Conservation (phyloP, 495 filamentous ascomycete species). For the Gamarada debralockiae region DNA sequence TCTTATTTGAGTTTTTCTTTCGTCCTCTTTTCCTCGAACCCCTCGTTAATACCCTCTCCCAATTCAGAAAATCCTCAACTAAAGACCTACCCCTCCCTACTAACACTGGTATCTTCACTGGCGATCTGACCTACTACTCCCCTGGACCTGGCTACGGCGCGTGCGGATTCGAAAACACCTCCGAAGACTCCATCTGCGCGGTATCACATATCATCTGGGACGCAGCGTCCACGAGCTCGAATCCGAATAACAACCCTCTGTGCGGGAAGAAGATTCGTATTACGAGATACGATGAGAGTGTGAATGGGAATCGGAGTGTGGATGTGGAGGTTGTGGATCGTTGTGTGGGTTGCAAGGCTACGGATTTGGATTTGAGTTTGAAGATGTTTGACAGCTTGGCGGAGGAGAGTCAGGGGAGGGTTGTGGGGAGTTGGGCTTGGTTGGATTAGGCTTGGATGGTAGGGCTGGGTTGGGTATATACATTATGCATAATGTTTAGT, state of each 20-base stretch:
- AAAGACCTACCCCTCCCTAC: slow-evolving; percentile 54
- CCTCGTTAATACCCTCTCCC: neutral
- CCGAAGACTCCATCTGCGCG: slow-evolving; percentile 56
- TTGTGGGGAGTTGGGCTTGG: slow-evolving; percentile 57
- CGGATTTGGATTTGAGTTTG: slow-evolving; percentile 65
- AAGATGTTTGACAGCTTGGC: slow-evolving; percentile 59
- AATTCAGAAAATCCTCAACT: slow-evolving; percentile 7
- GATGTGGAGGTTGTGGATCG: slow-evolving; percentile 74
- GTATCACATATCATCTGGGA: slow-evolving; percentile 68
- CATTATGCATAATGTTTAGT: too few species aligned
- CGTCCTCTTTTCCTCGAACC: neutral
- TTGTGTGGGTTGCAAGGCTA: slow-evolving; percentile 59
- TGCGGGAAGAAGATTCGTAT: slow-evolving; percentile 64
- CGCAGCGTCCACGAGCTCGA: slow-evolving; percentile 41
- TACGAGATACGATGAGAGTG: slow-evolving; percentile 62
- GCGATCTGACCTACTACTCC: slow-evolving; percentile 69
- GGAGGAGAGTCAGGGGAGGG: slow-evolving; percentile 49
- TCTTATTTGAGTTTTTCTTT: neutral
- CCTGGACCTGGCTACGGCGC: slow-evolving; percentile 64
- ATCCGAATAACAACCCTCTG: slow-evolving; percentile 68
- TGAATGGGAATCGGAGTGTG: slow-evolving; percentile 50
- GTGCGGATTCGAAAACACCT: slow-evolving; percentile 56
- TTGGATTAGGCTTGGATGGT: too few species aligned
- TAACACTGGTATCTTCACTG: slow-evolving; percentile 46
- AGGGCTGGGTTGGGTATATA: too few species aligned